phyloP scores from a whole-genome alignment of 2,329 filamentous ascomycete species.

The Beauveria sp. region DNA sequence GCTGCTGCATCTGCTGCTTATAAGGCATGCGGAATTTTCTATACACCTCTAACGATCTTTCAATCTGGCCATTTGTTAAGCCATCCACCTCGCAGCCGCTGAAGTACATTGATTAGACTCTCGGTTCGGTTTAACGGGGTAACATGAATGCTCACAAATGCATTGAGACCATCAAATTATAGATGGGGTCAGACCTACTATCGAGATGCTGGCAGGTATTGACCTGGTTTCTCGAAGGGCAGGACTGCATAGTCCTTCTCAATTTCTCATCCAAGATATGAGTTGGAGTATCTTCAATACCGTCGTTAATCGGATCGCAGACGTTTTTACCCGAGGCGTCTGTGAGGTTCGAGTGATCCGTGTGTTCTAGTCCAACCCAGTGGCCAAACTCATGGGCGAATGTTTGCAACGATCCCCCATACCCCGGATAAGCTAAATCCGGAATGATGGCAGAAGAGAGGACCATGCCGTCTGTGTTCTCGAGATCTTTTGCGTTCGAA shows the following conservation, averaged over 20 bases:
- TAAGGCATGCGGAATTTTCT: background rate
- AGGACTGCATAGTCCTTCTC: background rate
- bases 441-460: background rate
- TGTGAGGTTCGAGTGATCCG: background rate
- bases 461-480: background rate
- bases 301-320: background rate
- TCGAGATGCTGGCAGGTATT: background rate
- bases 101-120: background rate
- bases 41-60: background rate
- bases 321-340: no score
- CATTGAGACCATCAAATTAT: background rate
- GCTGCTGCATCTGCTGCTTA: background rate
- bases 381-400: background rate
- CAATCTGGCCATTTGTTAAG: background rate
- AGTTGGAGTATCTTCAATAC: background rate
- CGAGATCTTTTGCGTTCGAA: background rate
- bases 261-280: background rate
- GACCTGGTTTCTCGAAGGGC: background rate
- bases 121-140: background rate
- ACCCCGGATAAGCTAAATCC: no score
- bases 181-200: background rate
- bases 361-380: background rate
- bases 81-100: background rate
- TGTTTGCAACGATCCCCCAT: background rate
- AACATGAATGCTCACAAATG: background rate